Evolutionary conservation across 129 eudicot genomes (phyloP).

Genomic region (Flaveria ramosissima): DNA sequence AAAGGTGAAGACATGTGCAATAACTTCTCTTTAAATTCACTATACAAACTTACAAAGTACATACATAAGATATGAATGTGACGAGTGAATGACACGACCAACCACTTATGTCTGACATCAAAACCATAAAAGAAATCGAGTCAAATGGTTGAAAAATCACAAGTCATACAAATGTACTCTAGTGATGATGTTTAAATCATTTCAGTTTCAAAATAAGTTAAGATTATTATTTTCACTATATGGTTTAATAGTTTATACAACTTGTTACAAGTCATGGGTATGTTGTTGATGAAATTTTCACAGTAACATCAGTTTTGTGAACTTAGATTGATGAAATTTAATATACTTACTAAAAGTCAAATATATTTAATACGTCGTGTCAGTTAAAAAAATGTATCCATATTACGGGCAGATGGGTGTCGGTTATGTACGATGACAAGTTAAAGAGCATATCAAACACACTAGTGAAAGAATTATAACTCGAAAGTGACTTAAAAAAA

Average conservation of each 20-base stretch:
- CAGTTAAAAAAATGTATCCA: not conserved
- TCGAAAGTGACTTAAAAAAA: not conserved
- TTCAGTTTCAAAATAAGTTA: too few relatives aligned
- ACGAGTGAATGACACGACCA: not conserved
- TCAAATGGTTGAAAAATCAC: too few relatives aligned
- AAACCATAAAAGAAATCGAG: too few relatives aligned
- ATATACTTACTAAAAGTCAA: not conserved
- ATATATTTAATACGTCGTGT: not conserved
- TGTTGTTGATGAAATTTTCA: too few relatives aligned
- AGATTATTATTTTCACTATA: not conserved
- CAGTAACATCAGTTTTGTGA: not conserved
- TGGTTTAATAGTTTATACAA: not conserved
- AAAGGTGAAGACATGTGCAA: not conserved
- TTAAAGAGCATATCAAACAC: not conserved
- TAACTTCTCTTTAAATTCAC: not conserved
- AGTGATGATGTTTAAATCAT: too few relatives aligned
- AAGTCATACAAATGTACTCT: too few relatives aligned
- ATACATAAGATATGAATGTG: conserved; percentile 1
- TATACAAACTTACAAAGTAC: not conserved
- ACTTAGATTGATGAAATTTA: conserved; percentile 5
- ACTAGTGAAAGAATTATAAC: not conserved
- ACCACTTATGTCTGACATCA: not conserved
- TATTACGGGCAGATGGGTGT: not conserved
- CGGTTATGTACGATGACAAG: not conserved
- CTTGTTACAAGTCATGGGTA: too few relatives aligned